Base-by-base conservation (phyloP, 768 basidiomycete genomes). In the Chalciporus sphaerocephalus region DNA sequence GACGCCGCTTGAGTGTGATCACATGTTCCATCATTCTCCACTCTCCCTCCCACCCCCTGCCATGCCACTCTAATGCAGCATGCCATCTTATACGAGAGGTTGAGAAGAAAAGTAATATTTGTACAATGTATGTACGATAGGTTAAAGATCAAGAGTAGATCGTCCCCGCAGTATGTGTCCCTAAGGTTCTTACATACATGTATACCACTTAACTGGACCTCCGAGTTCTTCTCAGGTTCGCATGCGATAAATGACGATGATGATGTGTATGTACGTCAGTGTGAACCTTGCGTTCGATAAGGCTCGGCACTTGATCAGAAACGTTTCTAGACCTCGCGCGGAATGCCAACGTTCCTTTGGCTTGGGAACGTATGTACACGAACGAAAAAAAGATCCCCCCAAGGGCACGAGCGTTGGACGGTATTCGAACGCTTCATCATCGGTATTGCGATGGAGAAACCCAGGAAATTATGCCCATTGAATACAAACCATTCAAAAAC, bases 111-210 rank as follows among this genome's bases (percentile, higher is more conserved):
- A 45, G 46, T 54, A 42, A 53, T 44, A 48, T 21, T 32, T 60
- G 59, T 62, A 62, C 47, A 42, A 39, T 40, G 27, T 46, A 45
- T 62, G 59, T 60, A 60, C 46, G 57, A 62, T 61, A 59, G 50
- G n/a, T n/a, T n/a, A n/a, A n/a, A n/a, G 50, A 47, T 11, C 21
- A 50, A 45, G 41, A 47, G 50, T 53, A 59, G 59, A 60, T 60
- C 56, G 38, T 53, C 40, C 34, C 38, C 55, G 55, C 50, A 55
- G 40, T 42, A 21, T 37, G 47, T 40, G 22, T n/a, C 17, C 16
- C 52, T 44, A 35, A 33, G 27, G 27, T 28, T 3, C 3, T 28
- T 28, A 28, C 27, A 28, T 28, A 12, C 27, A 28, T 25, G 24
- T 25, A 25, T 3, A 28, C 12, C 27, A 28, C 27, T n/a, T 32